Percentiles rank a stretch among this genome's conserved stretches.
These are phyloP conservation scores for Kurtzmaniella natalensis DNA, from an alignment of 1,139 yeast species.

Conservation along the genomic window DNA sequence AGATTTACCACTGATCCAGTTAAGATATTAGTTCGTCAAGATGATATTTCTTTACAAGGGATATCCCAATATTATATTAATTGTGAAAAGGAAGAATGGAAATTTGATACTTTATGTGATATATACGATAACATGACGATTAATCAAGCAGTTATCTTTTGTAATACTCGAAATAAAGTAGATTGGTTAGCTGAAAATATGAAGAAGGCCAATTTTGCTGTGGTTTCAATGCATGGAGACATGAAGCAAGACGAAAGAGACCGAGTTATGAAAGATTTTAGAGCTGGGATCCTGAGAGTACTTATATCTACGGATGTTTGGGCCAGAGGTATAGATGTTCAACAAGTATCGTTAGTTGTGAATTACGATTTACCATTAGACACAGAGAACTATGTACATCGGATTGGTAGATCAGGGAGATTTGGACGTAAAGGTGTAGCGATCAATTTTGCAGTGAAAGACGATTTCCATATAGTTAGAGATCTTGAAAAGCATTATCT, in stretches of 20 bases:
- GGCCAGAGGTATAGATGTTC: constrained; percentile 98
- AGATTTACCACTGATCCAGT: constrained; percentile 91
- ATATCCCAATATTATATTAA: constrained; percentile 83
- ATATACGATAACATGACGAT: constrained; percentile 90
- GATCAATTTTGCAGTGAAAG: constrained; percentile 75
- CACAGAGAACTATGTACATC: constrained; percentile 85
- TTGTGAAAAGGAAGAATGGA: constrained; percentile 92
- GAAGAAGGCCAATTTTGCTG: constrained; percentile 78
- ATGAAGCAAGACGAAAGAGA: constrained; percentile 95
- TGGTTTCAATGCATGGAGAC: constrained; percentile 94
- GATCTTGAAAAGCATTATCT: constrained; percentile 77
- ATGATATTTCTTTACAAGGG: constrained; percentile 84
- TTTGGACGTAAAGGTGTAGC: constrained; percentile 97
- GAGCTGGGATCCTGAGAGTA: constrained; percentile 75
- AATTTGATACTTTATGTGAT: constrained; percentile 90
- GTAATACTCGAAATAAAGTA: constrained; percentile 88
- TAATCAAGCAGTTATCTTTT: constrained; percentile 93
- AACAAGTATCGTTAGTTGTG: constrained; percentile 91
- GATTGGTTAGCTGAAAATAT: constrained; percentile 86
- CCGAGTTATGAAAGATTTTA: constrained; percentile 79
- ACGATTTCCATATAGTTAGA: constrained; percentile 55
- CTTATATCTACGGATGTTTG: constrained; percentile 93
- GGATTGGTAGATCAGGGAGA: constrained; percentile 94
- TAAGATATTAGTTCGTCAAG: constrained; percentile 84
- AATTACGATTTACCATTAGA: constrained; percentile 87